Base-by-base conservation (phyloP, 2,329 filamentous ascomycete species). In the Davidsoniella neocaledoniae region DNA sequence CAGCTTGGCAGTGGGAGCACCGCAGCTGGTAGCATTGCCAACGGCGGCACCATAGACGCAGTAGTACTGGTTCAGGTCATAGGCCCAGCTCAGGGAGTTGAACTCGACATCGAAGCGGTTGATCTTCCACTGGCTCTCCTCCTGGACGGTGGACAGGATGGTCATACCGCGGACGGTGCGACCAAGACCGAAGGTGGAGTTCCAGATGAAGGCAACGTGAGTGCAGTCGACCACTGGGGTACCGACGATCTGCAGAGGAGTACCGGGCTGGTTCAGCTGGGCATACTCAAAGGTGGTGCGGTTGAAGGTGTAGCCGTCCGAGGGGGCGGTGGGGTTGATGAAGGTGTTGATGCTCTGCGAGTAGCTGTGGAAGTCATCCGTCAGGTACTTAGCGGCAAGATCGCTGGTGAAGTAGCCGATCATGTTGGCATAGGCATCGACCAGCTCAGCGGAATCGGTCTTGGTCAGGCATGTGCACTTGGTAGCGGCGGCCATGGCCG, bases 391-490 rank as follows among this genome's bases (percentile, higher is more conserved):
- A 10, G 44, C 40, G 5, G 51, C 51, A 29, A 51, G 51, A 21
- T 72, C 72, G 54, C 73, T 68, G 58, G 75, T 71, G 54, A 74
- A 76, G 44, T 65, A 69, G 25, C 73, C 73, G 54, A 76, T 72
- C 1, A 77, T 64, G 1, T 66, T 64, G 25, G 65, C 72, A 56
- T 73, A 75, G 37, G 51, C 50, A 5, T 51, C 43, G 37, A 50
- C 45, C 37, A 55, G 38, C 33, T 53, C 50, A 17, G 36, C 33
- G 40, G 51, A 47, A 8, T 53, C 53, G 26, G 44, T 47, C 45
- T 54, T 53, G 48, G 48, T 53, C 14, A 55, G 45, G 50, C 54
- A 55, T 21, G 39, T 47, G 53, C 53, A 52, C 14, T 46, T 43
- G 41, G 49, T 36, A 40, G 49, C 17, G 29, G 43, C 23, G 39